A percentile compares a stretch with the other conserved stretches of the same genome.
phyloP scores from a whole-genome alignment of 2,329 filamentous ascomycete species.

The Monilinia laxa region DNA sequence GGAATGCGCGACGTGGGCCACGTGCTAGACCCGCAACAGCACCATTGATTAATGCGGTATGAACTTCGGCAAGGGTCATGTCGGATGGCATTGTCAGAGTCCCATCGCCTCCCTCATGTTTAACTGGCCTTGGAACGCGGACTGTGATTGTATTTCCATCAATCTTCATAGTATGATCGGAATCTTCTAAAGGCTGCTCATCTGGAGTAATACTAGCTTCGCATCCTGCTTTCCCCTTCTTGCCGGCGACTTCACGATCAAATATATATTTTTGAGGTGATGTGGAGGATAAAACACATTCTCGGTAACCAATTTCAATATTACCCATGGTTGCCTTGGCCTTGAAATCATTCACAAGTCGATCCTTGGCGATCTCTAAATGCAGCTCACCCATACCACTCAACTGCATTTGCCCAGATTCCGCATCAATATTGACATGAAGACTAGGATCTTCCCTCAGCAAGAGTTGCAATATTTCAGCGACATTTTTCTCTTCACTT shows the following conservation, averaged over 20 bases:
- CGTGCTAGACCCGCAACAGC: slow-evolving; percentile 79
- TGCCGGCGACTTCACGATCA: slow-evolving; percentile 78
- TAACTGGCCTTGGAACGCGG: slow-evolving; percentile 41
- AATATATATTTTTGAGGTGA: slow-evolving; percentile 61
- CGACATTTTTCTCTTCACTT: slow-evolving; percentile 76
- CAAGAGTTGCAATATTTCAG: slow-evolving; percentile 72
- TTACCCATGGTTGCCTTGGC: slow-evolving; percentile 80
- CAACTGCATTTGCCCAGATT: slow-evolving; percentile 88
- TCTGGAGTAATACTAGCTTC: slow-evolving; percentile 66
- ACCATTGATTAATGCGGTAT: slow-evolving; percentile 68
- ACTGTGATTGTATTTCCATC: slow-evolving; percentile 72
- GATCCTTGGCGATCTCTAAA: slow-evolving; percentile 86
- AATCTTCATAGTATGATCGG: slow-evolving; percentile 49
- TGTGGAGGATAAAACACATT: slow-evolving; percentile 65
- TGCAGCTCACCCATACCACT: slow-evolving; percentile 97
- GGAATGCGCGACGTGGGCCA: slow-evolving; percentile 77
- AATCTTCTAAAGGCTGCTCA: slow-evolving; percentile 43
- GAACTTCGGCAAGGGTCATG: slow-evolving; percentile 49
- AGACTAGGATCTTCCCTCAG: slow-evolving; percentile 91
- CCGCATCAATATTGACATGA: slow-evolving; percentile 78
- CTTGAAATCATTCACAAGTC: slow-evolving; percentile 85
- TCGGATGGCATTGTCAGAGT: slow-evolving; percentile 51
- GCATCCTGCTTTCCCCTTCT: slow-evolving; percentile 74
- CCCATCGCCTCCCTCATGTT: slow-evolving; percentile 42
- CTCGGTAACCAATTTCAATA: slow-evolving; percentile 94